Base-by-base conservation (phyloP, 768 basidiomycete species). In the Lentinula lateritia region DNA sequence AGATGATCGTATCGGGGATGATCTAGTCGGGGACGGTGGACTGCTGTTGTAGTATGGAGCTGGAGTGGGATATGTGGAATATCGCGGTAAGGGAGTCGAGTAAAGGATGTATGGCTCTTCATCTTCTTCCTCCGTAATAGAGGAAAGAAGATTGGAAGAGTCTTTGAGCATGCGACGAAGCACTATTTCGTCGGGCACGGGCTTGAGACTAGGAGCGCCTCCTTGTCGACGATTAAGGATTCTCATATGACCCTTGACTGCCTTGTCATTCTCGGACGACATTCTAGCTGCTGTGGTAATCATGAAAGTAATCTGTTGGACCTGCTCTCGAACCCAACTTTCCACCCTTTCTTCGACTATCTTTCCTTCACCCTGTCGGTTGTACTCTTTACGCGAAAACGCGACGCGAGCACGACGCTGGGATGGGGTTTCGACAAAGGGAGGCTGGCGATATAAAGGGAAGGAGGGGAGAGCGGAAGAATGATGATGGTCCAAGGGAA, bases 351-450 rank as follows among this genome's bases (percentile, higher is more conserved):
- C 23, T 43, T 5, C 58, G 41, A 13, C 58, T 41, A 20, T 56
- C 23, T 39, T 39, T 20, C 36, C 55, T 42, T 18, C 53, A 20
- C 20, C 53, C 6, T 15, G 42, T 28, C 28, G 28, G 28, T 28
- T 28, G 13, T 46, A 20, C 6, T 46, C 43, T 23, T 59, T 59
- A 2, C 42, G 58, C 18, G 18, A 8, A 34, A 59, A 59, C 7
- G 43, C 58, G 45, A 59, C 28, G 10, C 58, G 58, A 59, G 58
- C 58, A n/a, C 58, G 43, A 16, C 58, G 58, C 58, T 59, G 58
- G 12, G 58, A 45, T 9, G 58, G 45, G 2, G 58, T 32, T 38
- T 59, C 58, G 12, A 50, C 48, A 39, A 48, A 59, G 46, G 58
- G 43, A 5, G 35, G 34, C 34, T 59, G 58, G 2, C 58, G 58